Evolutionary conservation across 768 basidiomycete species (phyloP).

Genomic region (Boletus vermiculosoides): DNA sequence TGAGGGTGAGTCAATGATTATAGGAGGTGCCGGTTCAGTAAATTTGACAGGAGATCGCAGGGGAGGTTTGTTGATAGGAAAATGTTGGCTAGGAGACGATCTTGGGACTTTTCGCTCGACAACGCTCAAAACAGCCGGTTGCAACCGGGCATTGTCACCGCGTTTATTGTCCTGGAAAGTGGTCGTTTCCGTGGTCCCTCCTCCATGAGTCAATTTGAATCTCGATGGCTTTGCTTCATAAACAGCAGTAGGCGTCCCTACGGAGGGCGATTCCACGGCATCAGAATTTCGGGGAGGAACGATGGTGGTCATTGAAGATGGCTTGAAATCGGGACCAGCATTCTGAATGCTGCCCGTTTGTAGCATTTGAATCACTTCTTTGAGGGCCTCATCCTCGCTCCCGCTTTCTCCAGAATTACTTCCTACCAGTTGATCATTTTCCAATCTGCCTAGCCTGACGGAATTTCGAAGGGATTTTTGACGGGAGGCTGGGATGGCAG

Average conservation of each 20-base stretch:
- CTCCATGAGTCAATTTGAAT: constrained; percentile 39
- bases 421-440: constrained; percentile 49
- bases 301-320: constrained; percentile 2
- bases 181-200: constrained; percentile 7
- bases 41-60: not conserved
- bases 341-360: constrained; percentile 53
- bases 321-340: constrained; percentile 44
- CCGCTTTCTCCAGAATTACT: constrained; percentile 51
- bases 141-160: constrained; percentile 36
- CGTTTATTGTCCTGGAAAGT: constrained; percentile 23
- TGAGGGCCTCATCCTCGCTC: constrained; percentile 49
- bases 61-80: constrained; percentile 18
- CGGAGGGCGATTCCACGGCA: not conserved
- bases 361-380: constrained; percentile 52
- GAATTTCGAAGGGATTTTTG: constrained; percentile 50
- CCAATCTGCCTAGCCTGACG: constrained; percentile 56
- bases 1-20: constrained; percentile 21
- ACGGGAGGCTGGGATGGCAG: constrained; percentile 43
- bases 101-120: constrained; percentile 25
- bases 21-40: constrained; percentile 7
- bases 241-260: not conserved
- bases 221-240: constrained; percentile 42
- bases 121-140: constrained; percentile 27
- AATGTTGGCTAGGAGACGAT: constrained; percentile 7
- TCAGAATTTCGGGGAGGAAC: not conserved